Conservation (phyloP, 371 early-diverging fungal genomes). For the Circinella umbellata region DNA sequence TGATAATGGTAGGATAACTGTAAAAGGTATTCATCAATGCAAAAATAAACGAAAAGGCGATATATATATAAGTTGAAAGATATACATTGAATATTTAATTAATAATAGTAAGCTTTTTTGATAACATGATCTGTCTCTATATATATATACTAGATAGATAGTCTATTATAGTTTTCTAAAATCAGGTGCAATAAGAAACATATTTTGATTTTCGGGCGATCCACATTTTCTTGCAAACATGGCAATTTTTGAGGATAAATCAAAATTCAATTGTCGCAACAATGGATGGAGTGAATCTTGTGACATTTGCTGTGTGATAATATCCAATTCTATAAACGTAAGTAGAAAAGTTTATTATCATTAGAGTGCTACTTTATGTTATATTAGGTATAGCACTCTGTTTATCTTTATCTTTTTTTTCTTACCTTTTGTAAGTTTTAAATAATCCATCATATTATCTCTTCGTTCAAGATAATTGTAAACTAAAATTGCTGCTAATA, state of each 20-base stretch:
- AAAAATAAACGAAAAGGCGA: no score
- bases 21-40: no score
- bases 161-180: not conserved
- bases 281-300: constrained; percentile 37
- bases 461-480: constrained; percentile 19
- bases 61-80: no score
- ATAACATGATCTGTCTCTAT: no score
- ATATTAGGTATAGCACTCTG: no score
- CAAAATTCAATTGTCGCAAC: constrained; percentile 32
- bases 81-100: no score
- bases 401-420: not conserved
- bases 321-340: constrained; percentile 26
- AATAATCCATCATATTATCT: not conserved
- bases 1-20: no score
- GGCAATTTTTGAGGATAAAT: constrained; percentile 25
- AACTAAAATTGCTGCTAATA: constrained; percentile 17
- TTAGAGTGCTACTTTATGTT: not conserved
- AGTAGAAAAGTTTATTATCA: not conserved
- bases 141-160: no score
- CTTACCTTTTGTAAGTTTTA: not conserved
- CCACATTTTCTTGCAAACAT: constrained; percentile 22
- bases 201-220: not conserved
- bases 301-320: constrained; percentile 12
- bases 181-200: constrained; percentile 27
- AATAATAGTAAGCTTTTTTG: no score